A percentile compares a stretch with the other conserved stretches of the same genome.
phyloP scores from a whole-genome alignment of 768 basidiomycete species.

The Leccinum sublutescens region DNA sequence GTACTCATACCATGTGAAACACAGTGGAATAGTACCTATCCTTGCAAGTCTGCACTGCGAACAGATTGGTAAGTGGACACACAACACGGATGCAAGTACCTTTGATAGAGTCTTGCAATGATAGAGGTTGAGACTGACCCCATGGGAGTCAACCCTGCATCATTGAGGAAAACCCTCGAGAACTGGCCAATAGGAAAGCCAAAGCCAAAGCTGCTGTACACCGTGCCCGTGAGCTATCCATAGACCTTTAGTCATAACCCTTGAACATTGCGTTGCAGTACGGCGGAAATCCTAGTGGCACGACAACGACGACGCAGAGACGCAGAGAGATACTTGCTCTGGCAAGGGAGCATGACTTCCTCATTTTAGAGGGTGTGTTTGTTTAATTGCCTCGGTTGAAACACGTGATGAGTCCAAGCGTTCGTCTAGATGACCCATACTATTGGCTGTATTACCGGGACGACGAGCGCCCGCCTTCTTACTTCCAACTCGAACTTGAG shows the following conservation, averaged over 20 bases:
- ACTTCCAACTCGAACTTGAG: not conserved
- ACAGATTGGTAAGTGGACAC: conserved; percentile 43
- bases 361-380: conserved; percentile 69
- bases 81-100: not conserved
- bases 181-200: conserved; percentile 65
- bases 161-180: conserved; percentile 58
- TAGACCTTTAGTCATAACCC: not conserved
- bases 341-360: conserved; percentile 63
- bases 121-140: conserved; percentile 72
- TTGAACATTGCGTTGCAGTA: conserved; percentile 38
- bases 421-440: conserved; percentile 61
- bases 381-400: not conserved
- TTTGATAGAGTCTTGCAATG: conserved; percentile 25
- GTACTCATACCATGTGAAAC: not conserved
- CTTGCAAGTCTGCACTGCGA: conserved; percentile 51
- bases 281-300: conserved; percentile 80
- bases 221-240: conserved; percentile 50
- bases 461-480: conserved; percentile 37
- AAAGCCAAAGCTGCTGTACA: conserved; percentile 75
- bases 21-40: conserved; percentile 59
- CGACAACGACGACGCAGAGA: conserved; percentile 63
- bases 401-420: not conserved
- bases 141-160: conserved; percentile 56
- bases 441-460: conserved; percentile 66
- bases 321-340: conserved; percentile 62